Conservation (phyloP, 495 filamentous ascomycete species). For the Penicillium macrosclerotiorum region DNA sequence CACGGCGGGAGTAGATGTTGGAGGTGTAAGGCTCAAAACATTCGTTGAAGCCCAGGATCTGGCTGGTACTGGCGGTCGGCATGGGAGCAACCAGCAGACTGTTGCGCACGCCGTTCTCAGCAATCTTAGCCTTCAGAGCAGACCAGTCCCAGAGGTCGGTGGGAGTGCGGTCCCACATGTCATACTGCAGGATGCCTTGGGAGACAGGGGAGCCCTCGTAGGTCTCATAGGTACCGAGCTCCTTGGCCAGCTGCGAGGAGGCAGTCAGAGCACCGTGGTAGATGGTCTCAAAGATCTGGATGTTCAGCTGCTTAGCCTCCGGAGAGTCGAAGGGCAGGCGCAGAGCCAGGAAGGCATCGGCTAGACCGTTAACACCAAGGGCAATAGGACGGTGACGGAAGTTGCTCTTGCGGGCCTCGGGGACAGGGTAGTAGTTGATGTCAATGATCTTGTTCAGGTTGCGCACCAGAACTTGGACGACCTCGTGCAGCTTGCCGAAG, state of each 20-base stretch:
- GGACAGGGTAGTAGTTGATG: constrained; percentile 93
- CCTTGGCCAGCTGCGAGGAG: constrained; percentile 80
- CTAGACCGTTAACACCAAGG: constrained; percentile 95
- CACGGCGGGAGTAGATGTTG: constrained; percentile 98
- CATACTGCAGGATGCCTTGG: constrained; percentile 93
- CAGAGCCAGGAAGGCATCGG: constrained; percentile 97
- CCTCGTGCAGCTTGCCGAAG: constrained; percentile 93
- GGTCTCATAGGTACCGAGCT: constrained; percentile 78
- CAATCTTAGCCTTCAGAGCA: constrained; percentile 82
- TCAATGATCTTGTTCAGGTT: constrained; percentile 99
- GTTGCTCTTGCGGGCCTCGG: constrained; percentile 91
- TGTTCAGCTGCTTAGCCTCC: constrained; percentile 90
- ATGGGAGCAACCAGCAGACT: constrained; percentile 93
- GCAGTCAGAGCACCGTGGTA: constrained; percentile 93
- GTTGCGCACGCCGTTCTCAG: constrained; percentile 90
- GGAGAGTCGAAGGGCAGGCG: constrained; percentile 95
- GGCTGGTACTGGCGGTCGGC: constrained; percentile 94
- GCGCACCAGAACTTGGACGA: constrained; percentile 80
- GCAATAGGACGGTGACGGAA: constrained; percentile 93
- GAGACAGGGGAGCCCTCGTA: constrained; percentile 94
- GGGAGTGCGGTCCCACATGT: constrained; percentile 96
- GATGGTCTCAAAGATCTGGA: constrained; percentile 98
- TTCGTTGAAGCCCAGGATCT: constrained; percentile 98
- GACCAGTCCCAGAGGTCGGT: constrained; percentile 97
- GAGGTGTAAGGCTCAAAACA: constrained; percentile 99